Percentiles rank a stretch among this genome's conserved stretches.
Evolutionary conservation across 2,329 filamentous ascomycete species (phyloP).

Genomic region (Trichocomaceae sp.): DNA sequence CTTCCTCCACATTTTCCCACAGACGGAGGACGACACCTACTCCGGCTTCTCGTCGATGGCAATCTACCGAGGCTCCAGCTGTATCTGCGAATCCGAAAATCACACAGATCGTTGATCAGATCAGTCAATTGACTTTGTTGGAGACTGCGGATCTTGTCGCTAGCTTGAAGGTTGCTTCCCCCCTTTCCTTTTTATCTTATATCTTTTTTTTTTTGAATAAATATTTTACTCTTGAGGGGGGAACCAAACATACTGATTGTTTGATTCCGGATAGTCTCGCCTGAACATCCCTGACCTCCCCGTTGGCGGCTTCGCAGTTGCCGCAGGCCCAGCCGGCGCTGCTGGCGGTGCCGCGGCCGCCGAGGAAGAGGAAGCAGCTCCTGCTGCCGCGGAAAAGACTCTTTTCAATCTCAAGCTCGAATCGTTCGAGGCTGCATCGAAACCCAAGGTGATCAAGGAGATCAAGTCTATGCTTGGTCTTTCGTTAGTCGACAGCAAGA

Average conservation of each 20-base stretch:
- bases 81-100: conserved; percentile 78
- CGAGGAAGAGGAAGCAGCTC: conserved; percentile 80
- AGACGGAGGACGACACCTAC: conserved; percentile 25
- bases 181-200: background rate
- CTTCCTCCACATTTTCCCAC: conserved; percentile 30
- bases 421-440: conserved; percentile 77
- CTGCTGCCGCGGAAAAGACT: conserved; percentile 86
- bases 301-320: conserved; percentile 78
- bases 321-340: conserved; percentile 52
- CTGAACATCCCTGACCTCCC: conserved; percentile 98
- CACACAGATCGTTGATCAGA: conserved; percentile 89
- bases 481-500: conserved; percentile 98
- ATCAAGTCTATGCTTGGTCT: conserved; percentile 93
- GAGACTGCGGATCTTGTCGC: conserved; percentile 96
- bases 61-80: conserved; percentile 65
- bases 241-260: background rate
- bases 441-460: conserved; percentile 99
- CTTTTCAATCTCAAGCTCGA: conserved; percentile 94
- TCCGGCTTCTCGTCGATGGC: conserved; percentile 62
- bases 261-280: conserved; percentile 55
- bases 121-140: conserved; percentile 93
- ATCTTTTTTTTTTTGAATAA: background rate
- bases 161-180: conserved; percentile 69
- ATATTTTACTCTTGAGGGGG: too few relatives aligned
- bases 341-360: conserved; percentile 53